A percentile compares a stretch with the other conserved stretches of the same genome.
Evolutionary conservation across 345 rosid genomes (phyloP).

Genomic region (Eucalyptus victrix): DNA sequence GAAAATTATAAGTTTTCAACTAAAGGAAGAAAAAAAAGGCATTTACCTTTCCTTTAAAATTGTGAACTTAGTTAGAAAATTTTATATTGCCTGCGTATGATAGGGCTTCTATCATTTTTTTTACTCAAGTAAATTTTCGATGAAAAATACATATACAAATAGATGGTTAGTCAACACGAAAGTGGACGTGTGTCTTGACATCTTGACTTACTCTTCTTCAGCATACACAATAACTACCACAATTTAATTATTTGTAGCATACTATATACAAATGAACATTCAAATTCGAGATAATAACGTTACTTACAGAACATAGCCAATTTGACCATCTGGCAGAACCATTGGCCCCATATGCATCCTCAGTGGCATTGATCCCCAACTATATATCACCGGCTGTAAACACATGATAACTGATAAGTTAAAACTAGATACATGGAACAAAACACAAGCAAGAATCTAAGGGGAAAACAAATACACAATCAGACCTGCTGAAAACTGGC

Average conservation of each 20-base stretch:
- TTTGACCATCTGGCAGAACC: constrained; percentile 92
- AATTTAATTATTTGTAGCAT: neutral
- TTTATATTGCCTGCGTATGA: neutral
- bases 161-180: neutral
- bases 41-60: neutral
- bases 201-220: neutral
- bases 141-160: neutral
- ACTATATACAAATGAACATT: neutral
- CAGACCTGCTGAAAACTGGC: constrained; percentile 61
- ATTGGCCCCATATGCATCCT: constrained; percentile 99
- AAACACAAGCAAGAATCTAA: neutral
- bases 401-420: neutral
- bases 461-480: neutral
- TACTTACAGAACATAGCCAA: constrained; percentile 93
- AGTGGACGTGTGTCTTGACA: neutral
- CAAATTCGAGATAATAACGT: neutral
- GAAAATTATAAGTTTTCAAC: neutral
- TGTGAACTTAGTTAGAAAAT: neutral
- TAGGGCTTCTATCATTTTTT: neutral
- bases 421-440: neutral
- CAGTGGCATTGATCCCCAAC: constrained; percentile 85
- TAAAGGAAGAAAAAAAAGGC: neutral
- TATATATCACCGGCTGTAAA: constrained; percentile 82
- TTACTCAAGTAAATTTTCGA: neutral
- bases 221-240: neutral